Conservation (phyloP, 805 yeast genomes). For the Hanseniaspora mollemarum region DNA sequence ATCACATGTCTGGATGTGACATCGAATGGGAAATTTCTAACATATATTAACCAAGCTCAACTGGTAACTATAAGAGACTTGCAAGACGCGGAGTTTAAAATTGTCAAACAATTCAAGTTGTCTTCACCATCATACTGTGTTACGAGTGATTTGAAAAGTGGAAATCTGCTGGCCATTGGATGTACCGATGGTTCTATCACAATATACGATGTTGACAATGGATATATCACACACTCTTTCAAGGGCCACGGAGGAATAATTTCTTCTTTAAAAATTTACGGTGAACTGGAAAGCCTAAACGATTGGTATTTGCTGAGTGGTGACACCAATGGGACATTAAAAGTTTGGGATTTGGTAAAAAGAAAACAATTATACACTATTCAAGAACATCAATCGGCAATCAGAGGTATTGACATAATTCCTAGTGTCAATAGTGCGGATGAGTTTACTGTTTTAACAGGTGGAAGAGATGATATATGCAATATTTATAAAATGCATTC, state of each 20-base stretch:
- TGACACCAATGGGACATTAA: constrained; percentile 44
- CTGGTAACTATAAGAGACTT: constrained; percentile 54
- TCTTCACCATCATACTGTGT: constrained; percentile 76
- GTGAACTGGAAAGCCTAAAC: constrained; percentile 48
- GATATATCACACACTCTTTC: constrained; percentile 75
- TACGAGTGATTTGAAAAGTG: constrained; percentile 56
- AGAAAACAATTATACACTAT: constrained; percentile 55
- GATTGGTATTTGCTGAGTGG: constrained; percentile 75
- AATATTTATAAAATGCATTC: constrained; percentile 39
- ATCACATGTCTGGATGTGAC: constrained; percentile 66
- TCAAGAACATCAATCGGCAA: constrained; percentile 72
- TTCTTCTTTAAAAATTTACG: constrained; percentile 63
- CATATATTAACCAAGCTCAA: constrained; percentile 72
- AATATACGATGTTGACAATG: constrained; percentile 85
- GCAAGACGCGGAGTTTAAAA: constrained; percentile 26
- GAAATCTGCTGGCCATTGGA: constrained; percentile 83
- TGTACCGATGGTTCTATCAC: constrained; percentile 87
- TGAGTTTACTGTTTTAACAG: constrained; percentile 47
- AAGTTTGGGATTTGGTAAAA: constrained; percentile 55
- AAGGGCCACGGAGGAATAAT: constrained; percentile 90
- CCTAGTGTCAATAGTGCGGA: constrained; percentile 32
- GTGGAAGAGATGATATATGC: constrained; percentile 75
- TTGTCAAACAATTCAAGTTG: constrained; percentile 45
- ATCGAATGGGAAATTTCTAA: constrained; percentile 60
- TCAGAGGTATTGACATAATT: constrained; percentile 67